Conservation (phyloP, 1,284 basidiomycete genomes). For the Athelia psychrophila region DNA sequence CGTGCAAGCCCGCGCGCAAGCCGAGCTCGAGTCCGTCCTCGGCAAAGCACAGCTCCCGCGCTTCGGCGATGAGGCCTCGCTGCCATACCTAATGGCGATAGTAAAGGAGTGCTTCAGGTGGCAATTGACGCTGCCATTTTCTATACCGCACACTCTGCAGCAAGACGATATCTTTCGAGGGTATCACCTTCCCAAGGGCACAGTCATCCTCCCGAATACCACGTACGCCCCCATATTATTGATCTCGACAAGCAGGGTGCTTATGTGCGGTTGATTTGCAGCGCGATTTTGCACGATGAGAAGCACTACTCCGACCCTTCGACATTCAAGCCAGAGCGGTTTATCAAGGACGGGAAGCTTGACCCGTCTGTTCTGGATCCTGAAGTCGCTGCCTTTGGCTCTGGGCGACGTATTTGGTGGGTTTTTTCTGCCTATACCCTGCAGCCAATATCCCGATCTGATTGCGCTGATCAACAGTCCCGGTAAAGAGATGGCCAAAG, state of each 20-base stretch:
- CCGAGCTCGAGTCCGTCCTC: constrained; percentile 37
- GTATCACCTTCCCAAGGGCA: constrained; percentile 33
- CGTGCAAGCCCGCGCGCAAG: constrained; percentile 33
- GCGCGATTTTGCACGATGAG: constrained; percentile 33
- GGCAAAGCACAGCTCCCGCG: constrained; percentile 30
- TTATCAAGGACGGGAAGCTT: constrained; percentile 27
- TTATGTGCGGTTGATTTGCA: no score
- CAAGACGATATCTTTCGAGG: constrained; percentile 35
- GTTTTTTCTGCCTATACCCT: constrained; percentile 2
- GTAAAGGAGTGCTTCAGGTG: constrained; percentile 38
- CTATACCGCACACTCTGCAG: constrained; percentile 23
- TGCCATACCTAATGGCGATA: constrained; percentile 38
- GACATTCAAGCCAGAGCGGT: constrained; percentile 38
- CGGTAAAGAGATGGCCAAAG: constrained; percentile 33
- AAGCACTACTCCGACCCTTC: constrained; percentile 33
- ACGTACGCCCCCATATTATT: constrained; percentile 16
- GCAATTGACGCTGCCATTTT: constrained; percentile 20
- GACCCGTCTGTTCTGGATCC: constrained; percentile 26
- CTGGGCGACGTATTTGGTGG: constrained; percentile 28
- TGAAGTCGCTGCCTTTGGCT: constrained; percentile 28
- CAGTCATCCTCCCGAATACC: constrained; percentile 27
- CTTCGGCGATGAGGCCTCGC: constrained; percentile 27
- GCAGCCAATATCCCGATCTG: constrained; percentile 17
- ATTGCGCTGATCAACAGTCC: constrained; percentile 23
- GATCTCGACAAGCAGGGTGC: constrained; percentile 21